These are phyloP conservation scores for Citrus hindsii DNA, from an alignment of 345 rosid genomes.

Conservation along the genomic window DNA sequence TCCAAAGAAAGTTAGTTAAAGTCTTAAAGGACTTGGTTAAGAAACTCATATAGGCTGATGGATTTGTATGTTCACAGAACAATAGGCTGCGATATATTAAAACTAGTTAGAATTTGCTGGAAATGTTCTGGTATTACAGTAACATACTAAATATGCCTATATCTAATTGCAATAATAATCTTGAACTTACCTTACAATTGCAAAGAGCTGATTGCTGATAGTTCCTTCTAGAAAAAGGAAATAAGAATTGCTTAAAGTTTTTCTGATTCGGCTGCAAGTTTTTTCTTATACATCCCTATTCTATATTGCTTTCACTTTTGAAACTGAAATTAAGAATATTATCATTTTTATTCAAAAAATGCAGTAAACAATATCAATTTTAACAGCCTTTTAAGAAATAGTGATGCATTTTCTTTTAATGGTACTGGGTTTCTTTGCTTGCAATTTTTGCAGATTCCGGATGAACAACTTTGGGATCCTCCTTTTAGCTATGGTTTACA, in stretches of 20 bases:
- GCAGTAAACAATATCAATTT: not conserved
- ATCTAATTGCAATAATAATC: not conserved
- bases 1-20: not conserved
- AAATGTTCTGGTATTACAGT: not conserved
- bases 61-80: not conserved
- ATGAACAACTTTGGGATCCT: conserved; percentile 59
- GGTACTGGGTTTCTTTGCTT: conserved; percentile 10
- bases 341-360: not conserved
- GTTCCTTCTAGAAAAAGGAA: not conserved
- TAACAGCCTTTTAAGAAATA: not conserved
- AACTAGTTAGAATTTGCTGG: not conserved
- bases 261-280: not conserved
- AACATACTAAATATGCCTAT: not conserved
- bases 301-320: not conserved
- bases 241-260: not conserved
- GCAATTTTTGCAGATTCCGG: conserved; percentile 32
- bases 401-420: not conserved
- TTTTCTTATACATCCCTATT: not conserved
- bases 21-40: not conserved
- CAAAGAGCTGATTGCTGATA: not conserved
- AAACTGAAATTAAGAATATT: not conserved
- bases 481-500: conserved; percentile 63
- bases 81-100: not conserved
- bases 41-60: not conserved
- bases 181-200: not conserved